Evolutionary conservation across 2,329 filamentous ascomycete species (phyloP).

Genomic region (Fusarium albidum): DNA sequence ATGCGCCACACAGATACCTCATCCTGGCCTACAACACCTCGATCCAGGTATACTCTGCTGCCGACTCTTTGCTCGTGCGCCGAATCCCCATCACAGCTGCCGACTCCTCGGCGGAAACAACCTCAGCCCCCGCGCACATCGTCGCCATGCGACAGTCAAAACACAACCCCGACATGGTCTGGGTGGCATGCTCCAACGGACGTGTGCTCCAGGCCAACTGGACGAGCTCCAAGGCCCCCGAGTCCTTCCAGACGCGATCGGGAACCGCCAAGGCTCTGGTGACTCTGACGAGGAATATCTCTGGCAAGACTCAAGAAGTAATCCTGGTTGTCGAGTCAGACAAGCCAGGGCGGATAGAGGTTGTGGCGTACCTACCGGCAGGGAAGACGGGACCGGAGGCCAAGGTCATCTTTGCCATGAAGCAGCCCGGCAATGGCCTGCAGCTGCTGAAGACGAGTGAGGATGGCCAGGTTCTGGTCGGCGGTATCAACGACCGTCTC

Average conservation of each 20-base stretch:
- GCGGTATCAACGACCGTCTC: slow-evolving; percentile 48
- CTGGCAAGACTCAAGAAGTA: slow-evolving; percentile 51
- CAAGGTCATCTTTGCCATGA: slow-evolving; percentile 49
- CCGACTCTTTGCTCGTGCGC: slow-evolving; percentile 81
- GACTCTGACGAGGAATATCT: slow-evolving; percentile 50
- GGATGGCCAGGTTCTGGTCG: slow-evolving; percentile 64
- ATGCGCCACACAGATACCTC: slow-evolving; percentile 63
- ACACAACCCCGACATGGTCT: slow-evolving; percentile 56
- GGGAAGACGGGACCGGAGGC: slow-evolving; percentile 39
- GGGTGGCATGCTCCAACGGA: slow-evolving; percentile 68
- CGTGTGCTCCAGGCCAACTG: slow-evolving; percentile 66
- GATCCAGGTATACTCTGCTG: slow-evolving; percentile 81
- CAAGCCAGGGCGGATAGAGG: slow-evolving; percentile 44
- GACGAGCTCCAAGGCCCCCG: slow-evolving; percentile 54
- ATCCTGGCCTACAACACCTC: slow-evolving; percentile 78
- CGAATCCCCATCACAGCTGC: slow-evolving; percentile 64
- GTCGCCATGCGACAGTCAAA: slow-evolving; percentile 53
- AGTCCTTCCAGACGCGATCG: slow-evolving; percentile 52
- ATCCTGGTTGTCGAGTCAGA: slow-evolving; percentile 57
- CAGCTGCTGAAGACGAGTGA: slow-evolving; percentile 57
- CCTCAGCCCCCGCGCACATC: slow-evolving; percentile 44
- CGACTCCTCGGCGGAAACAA: slow-evolving; percentile 38
- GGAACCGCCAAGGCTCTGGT: slow-evolving; percentile 56
- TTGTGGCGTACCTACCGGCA: slow-evolving; percentile 56
- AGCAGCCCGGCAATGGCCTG: slow-evolving; percentile 46